Evolutionary conservation across 805 yeast genomes (phyloP), one percentile per base, ranked within the genome.

Genomic region (Pichia eremophila): DNA sequence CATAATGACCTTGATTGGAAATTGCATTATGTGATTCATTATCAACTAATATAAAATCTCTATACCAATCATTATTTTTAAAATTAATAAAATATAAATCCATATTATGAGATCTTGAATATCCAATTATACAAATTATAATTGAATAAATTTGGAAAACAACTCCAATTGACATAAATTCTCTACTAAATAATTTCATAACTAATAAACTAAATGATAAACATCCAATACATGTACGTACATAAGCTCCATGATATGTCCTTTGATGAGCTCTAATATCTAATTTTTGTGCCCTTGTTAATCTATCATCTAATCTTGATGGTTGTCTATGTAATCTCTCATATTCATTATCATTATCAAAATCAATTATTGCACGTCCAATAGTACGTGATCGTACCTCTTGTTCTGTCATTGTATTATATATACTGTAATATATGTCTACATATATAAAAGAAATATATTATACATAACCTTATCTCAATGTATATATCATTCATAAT

Each of bases 231-330:
- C 90, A 83, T 0, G 90, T 78, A 45, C 95, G 64, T 27, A 83
- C 70, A 58, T 86, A 85, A 1, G 95, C 90, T 0, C 95, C 95
- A 58, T 85, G 93, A 57, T 84, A 85, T 0, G 95, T 85, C 48
- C 95, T 64, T 63, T 85, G 93, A 55, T 83, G 83, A 0, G 91
- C 93, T 55, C 83, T 53, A 3, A 77, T 69, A 52, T 77, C 82
- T 27, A 77, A 61, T 54, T 72, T 71, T 46, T 68, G 68, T 5
- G 62, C 64, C 37, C 70, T 61, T 5, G 74, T 64, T 6, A 73
- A 63, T 15, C 68, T 58, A 41, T 69, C 51, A 11, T 57, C 53
- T 45, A 66, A 51, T 18, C 65, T 45, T 8, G 69, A 62, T n/a
- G 70, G 70, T 38, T 63, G 58, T 31, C 66, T 28, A 35, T 39